Percentiles rank a stretch among this genome's conserved stretches.
These are phyloP conservation scores for Pythium plurisporium DNA, from an alignment of 352 stramenopile genomes.

Conservation along the genomic window DNA sequence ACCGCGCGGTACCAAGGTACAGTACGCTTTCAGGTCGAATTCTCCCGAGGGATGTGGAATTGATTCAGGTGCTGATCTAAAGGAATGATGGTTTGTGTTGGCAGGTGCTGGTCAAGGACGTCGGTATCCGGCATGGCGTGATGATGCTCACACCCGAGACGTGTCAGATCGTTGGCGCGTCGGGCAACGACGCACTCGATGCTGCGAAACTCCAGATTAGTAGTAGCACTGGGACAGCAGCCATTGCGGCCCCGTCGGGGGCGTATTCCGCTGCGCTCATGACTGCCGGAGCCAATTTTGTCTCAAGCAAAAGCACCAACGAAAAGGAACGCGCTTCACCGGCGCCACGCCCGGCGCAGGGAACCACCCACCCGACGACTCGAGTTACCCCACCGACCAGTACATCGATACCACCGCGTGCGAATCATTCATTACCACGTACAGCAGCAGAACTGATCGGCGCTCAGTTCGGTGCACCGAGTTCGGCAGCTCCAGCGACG, in stretches of 20 bases:
- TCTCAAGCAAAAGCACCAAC: not conserved
- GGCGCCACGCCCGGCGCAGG: not conserved
- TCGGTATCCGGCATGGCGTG: slow-evolving; percentile 63
- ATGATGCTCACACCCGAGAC: slow-evolving; percentile 63
- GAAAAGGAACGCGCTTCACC: not conserved
- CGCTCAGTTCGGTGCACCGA: not conserved
- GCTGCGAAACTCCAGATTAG: slow-evolving; percentile 17
- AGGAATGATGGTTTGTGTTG: not conserved
- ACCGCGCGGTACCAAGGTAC: slow-evolving; percentile 54
- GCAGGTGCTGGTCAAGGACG: slow-evolving; percentile 59
- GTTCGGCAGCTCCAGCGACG: not conserved
- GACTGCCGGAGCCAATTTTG: slow-evolving; percentile 16
- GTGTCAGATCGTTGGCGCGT: slow-evolving; percentile 52
- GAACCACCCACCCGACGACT: not conserved
- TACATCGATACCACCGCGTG: not conserved
- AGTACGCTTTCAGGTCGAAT: too few relatives aligned
- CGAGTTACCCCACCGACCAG: not conserved
- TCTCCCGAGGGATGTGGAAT: too few relatives aligned
- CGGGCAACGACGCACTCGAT: slow-evolving; percentile 24
- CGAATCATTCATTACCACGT: not conserved
- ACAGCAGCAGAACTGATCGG: slow-evolving; percentile 2
- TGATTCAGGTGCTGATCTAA: not conserved
- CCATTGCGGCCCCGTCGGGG: slow-evolving; percentile 24
- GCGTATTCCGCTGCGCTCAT: slow-evolving; percentile 58
- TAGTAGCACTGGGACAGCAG: not conserved